Percentiles rank a stretch among this genome's conserved stretches.
These are phyloP conservation scores for Diaporthe citriasiana DNA, from an alignment of 2,329 filamentous ascomycete genomes.

Conservation along the genomic window DNA sequence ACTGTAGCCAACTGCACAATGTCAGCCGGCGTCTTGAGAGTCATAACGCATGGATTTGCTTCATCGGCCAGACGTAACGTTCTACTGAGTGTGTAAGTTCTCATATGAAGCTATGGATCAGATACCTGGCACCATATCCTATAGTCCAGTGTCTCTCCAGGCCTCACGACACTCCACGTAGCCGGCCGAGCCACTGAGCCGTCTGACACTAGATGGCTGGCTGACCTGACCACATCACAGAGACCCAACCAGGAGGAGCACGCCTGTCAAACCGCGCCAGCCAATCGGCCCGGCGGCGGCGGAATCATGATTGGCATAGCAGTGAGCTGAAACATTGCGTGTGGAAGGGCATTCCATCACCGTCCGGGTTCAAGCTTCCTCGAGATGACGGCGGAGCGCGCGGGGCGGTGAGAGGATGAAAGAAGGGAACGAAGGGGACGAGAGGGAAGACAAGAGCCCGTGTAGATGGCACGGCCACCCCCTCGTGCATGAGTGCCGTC, in stretches of 20 bases:
- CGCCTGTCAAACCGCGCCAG: background rate
- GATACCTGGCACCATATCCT: background rate
- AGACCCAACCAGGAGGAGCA: background rate
- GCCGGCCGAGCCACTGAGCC: background rate
- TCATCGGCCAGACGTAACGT: slow-evolving; percentile 9
- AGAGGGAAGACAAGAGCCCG: background rate
- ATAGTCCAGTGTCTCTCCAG: background rate
- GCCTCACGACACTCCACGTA: slow-evolving; percentile 10
- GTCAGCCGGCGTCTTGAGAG: background rate
- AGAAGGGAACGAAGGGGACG: background rate
- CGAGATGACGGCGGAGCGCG: slow-evolving; percentile 12
- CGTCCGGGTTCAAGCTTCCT: slow-evolving; percentile 25
- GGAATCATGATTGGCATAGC: background rate
- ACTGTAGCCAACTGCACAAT: background rate
- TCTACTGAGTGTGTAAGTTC: background rate
- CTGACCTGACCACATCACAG: slow-evolving; percentile 9
- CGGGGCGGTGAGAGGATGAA: slow-evolving; percentile 1
- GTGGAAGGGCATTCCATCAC: background rate
- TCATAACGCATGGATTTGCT: background rate
- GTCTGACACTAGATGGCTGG: background rate
- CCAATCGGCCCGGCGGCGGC: slow-evolving; percentile 27
- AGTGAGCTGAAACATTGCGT: background rate
- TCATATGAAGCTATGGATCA: background rate
- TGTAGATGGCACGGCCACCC: slow-evolving; percentile 1
- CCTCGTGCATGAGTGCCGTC: background rate